Conservation (phyloP, 345 rosid species). For the Hypericum perforatum region DNA sequence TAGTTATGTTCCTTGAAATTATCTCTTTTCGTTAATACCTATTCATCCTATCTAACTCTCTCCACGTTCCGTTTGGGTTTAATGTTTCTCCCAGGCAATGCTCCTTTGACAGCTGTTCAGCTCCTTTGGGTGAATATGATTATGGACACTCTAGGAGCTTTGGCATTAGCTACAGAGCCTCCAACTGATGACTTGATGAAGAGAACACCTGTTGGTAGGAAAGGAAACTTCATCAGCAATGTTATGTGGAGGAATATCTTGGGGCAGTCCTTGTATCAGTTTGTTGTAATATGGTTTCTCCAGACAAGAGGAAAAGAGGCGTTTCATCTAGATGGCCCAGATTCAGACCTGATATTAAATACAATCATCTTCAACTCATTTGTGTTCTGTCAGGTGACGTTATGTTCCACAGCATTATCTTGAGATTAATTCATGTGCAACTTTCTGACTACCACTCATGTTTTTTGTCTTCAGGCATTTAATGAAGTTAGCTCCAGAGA, state of each 20-base stretch:
- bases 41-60: neutral
- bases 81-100: conserved; percentile 31
- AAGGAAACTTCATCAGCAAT: conserved; percentile 66
- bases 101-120: conserved; percentile 25
- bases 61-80: conserved; percentile 2
- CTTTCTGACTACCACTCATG: neutral
- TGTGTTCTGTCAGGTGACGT: conserved; percentile 48
- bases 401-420: neutral
- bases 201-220: conserved; percentile 26
- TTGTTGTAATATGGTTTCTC: conserved; percentile 25
- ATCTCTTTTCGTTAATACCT: neutral
- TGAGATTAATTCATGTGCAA: neutral
- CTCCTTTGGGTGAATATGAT: conserved; percentile 31
- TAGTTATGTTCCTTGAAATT: conserved; percentile 9
- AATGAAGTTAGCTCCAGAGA: conserved; percentile 29
- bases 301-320: conserved; percentile 21
- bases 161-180: conserved; percentile 25
- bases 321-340: conserved; percentile 22
- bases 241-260: conserved; percentile 96
- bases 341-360: conserved; percentile 50
- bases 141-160: conserved; percentile 28
- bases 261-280: conserved; percentile 71
- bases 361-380: conserved; percentile 22
- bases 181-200: conserved; percentile 26
- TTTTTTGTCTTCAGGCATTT: conserved; percentile 15